Evolutionary conservation across 78 protist genomes (phyloP).

Genomic region (Polysphondylium violaceum): DNA sequence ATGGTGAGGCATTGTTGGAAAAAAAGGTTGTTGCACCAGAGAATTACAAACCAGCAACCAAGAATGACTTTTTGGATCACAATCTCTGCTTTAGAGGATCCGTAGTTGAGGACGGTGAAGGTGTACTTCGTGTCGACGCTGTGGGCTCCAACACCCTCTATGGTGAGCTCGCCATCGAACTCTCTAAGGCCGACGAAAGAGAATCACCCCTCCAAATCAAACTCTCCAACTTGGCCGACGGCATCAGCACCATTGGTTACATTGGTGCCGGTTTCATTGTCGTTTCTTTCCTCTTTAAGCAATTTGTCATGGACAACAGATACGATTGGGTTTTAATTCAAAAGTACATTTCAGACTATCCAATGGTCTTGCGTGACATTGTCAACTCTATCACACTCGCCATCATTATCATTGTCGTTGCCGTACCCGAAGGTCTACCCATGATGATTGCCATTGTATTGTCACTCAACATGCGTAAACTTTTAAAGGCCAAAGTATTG

Average conservation of each 20-base stretch:
- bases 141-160: conserved; percentile 81
- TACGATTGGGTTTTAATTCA: conserved; percentile 49
- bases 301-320: conserved; percentile 76
- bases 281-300: conserved; percentile 84
- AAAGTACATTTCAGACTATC: conserved; percentile 51
- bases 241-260: conserved; percentile 80
- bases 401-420: conserved; percentile 87
- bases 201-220: conserved; percentile 85
- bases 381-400: conserved; percentile 85
- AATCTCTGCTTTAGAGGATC: conserved; percentile 80
- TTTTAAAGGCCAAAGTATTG: conserved; percentile 80
- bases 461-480: conserved; percentile 84
- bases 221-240: conserved; percentile 75
- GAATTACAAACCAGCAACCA: conserved; percentile 18
- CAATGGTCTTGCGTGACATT: conserved; percentile 76
- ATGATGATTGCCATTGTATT: conserved; percentile 88
- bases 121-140: conserved; percentile 45
- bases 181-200: conserved; percentile 80
- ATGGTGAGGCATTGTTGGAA: conserved; percentile 81
- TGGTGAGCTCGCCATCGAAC: conserved; percentile 73
- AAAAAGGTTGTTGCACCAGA: conserved; percentile 73
- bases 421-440: conserved; percentile 86
- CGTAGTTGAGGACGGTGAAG: conserved; percentile 76
- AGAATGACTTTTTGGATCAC: conserved; percentile 62
- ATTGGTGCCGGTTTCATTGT: conserved; percentile 84